Evolutionary conservation across 2,329 filamentous ascomycete genomes (phyloP).

Genomic region (Bipolaris gigantea): DNA sequence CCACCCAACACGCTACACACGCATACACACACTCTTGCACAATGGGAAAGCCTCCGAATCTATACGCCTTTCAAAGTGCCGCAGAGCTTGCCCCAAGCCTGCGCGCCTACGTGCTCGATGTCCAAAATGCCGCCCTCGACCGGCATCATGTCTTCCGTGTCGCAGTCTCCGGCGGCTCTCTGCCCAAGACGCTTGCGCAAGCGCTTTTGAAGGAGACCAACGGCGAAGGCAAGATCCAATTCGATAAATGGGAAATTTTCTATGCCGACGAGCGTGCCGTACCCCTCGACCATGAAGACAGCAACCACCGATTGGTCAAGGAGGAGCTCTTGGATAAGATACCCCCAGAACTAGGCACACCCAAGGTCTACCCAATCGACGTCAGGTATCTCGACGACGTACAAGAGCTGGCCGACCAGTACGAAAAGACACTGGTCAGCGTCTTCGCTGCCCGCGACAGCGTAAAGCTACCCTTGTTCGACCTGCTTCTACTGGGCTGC

Average conservation of each 20-base stretch:
- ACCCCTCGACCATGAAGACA: conserved; percentile 86
- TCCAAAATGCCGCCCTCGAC: conserved; percentile 75
- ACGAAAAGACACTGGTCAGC: conserved; percentile 83
- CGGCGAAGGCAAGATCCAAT: conserved; percentile 67
- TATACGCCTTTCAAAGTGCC: conserved; percentile 77
- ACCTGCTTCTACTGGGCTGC: conserved; percentile 88
- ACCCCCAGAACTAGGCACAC: conserved; percentile 65
- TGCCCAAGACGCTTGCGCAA: conserved; percentile 84
- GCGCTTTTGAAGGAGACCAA: conserved; percentile 68
- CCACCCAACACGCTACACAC: conserved; percentile 14
- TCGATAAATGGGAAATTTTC: conserved; percentile 94
- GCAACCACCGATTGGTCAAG: conserved; percentile 90
- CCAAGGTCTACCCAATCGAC: conserved; percentile 80
- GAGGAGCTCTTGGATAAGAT: conserved; percentile 87
- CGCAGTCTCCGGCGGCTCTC: conserved; percentile 88
- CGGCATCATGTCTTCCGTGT: conserved; percentile 88
- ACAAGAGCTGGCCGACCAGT: conserved; percentile 90
- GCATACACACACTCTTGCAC: conserved; percentile 11
- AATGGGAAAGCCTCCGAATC: conserved; percentile 55
- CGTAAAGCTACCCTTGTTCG: conserved; percentile 92
- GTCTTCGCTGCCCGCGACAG: conserved; percentile 91
- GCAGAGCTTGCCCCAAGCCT: conserved; percentile 74
- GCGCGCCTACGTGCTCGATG: conserved; percentile 78
- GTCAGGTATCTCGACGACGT: conserved; percentile 69
- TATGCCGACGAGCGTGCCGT: conserved; percentile 97